Evolutionary conservation across 2,329 filamentous ascomycete genomes (phyloP), one percentile per base, ranked within the genome.

Genomic region (Alternaria rosae): DNA sequence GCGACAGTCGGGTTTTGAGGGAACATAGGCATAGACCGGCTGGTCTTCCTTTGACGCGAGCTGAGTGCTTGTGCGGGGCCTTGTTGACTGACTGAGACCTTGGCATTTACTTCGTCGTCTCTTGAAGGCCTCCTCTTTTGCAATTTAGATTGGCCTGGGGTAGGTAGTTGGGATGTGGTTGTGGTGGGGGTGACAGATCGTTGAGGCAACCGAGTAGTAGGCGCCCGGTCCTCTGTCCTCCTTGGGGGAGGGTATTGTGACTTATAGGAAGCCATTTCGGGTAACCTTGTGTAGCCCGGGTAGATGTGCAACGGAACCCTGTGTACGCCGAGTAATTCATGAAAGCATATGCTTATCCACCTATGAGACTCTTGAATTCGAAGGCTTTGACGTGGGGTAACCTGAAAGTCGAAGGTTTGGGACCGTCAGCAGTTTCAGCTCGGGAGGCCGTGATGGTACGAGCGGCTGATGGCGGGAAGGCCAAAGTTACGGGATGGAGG

Each of bases 231-330:
- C 60, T 78, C 78, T 56, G 65, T 65, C 66, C 73, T 76, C 65
- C 70, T 75, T 66, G 75, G 67, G 63, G 73, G 72, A 63, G 69
- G 69, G 64, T 73, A 68, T 48, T 79, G 76, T 73, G 78, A 76
- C 71, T 78, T 80, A 74, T 79, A 78, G 63, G 77, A 78, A 74
- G 78, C 79, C 79, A 81, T 81, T 58, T 74, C 70, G 71, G 72
- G 72, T 68, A 74, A 62, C 59, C 66, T 74, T 65, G 76, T 79
- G 74, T 71, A 66, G 78, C 77, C 71, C 72, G 68, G 67, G 64
- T 71, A 68, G 63, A 70, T 70, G 73, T 79, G 67, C 69, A 70
- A 75, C 72, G 63, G 63, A 70, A 67, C 61, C 60, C 69, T 72
- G 72, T 74, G 74, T 73, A 70, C 69, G 70, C 71, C 67, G 70